Evolutionary conservation across 2,329 filamentous ascomycete genomes (phyloP).

Genomic region (Neofusicoccum umdonicola): DNA sequence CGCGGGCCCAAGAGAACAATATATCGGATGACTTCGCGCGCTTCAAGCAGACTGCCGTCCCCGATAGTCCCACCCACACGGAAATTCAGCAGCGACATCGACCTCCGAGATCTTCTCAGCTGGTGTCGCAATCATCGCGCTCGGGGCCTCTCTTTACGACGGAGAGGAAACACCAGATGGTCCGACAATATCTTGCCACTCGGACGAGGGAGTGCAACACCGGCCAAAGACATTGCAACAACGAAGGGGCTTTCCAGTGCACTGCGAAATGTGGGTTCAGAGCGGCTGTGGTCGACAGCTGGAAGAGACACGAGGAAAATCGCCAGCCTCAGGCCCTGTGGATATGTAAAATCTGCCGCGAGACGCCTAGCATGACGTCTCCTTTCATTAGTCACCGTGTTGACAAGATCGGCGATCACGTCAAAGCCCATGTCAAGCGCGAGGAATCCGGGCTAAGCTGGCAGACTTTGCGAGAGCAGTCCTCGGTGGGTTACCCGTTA

Average conservation of each 20-base stretch:
- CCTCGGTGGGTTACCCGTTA: neutral
- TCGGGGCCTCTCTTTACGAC: neutral
- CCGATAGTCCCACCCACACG: neutral
- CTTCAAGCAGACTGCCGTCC: too few relatives aligned
- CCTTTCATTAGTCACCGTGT: neutral
- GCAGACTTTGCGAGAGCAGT: neutral
- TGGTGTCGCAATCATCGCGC: neutral
- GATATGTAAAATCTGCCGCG: neutral
- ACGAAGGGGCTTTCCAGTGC: neutral
- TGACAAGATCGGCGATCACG: neutral
- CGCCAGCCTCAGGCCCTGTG: neutral
- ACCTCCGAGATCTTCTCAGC: neutral
- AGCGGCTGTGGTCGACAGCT: neutral
- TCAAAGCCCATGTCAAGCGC: neutral
- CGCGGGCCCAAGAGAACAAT: neutral
- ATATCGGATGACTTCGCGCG: too few relatives aligned
- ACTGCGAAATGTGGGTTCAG: neutral
- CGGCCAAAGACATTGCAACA: neutral
- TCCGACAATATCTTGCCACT: neutral
- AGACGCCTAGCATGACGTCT: neutral
- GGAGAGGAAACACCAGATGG: neutral
- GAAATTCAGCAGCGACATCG: neutral
- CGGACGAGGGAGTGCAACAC: neutral
- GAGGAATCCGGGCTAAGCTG: neutral
- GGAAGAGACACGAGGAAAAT: neutral